Evolutionary conservation across 768 basidiomycete genomes (phyloP).

Genomic region (Pisolithus marmoratus): DNA sequence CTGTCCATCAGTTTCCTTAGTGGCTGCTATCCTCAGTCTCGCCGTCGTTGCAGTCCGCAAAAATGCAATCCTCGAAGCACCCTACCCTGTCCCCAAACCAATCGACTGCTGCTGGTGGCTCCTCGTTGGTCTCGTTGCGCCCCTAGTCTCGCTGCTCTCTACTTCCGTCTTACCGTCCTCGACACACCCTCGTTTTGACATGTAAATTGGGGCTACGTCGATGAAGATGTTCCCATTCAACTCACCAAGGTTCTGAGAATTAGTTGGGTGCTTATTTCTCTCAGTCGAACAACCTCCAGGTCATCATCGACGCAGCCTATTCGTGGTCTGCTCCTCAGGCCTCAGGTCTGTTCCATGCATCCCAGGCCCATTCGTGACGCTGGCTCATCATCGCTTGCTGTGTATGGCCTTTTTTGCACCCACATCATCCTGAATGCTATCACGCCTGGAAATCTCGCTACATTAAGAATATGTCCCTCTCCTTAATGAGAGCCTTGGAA

Average conservation of each 20-base stretch:
- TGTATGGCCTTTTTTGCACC: too few relatives aligned
- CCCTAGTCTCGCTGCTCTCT: constrained; percentile 75
- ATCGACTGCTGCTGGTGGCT: constrained; percentile 83
- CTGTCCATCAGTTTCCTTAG: constrained; percentile 22
- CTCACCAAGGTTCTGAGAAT: too few relatives aligned
- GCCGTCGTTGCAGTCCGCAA: constrained; percentile 67
- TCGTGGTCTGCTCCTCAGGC: too few relatives aligned
- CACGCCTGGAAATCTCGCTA: constrained; percentile 46
- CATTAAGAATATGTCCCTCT: constrained; percentile 23
- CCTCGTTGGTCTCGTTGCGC: constrained; percentile 81
- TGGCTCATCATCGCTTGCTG: too few relatives aligned
- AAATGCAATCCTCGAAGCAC: constrained; percentile 40
- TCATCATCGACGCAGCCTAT: too few relatives aligned
- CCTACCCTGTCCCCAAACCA: constrained; percentile 33
- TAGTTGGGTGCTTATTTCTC: too few relatives aligned
- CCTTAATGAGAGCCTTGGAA: constrained; percentile 47
- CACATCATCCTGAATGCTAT: constrained; percentile 70
- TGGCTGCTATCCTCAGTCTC: constrained; percentile 65
- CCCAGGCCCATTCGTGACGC: too few relatives aligned
- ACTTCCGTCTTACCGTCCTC: constrained; percentile 90
- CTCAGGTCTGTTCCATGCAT: too few relatives aligned
- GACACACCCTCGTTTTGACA: constrained; percentile 88
- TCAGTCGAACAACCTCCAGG: too few relatives aligned
- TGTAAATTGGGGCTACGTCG: constrained; percentile 42
- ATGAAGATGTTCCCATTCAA: too few relatives aligned